Evolutionary conservation across 1,284 basidiomycete genomes (phyloP), one percentile per base, ranked within the genome.

Genomic region (Pascua guehoae): DNA sequence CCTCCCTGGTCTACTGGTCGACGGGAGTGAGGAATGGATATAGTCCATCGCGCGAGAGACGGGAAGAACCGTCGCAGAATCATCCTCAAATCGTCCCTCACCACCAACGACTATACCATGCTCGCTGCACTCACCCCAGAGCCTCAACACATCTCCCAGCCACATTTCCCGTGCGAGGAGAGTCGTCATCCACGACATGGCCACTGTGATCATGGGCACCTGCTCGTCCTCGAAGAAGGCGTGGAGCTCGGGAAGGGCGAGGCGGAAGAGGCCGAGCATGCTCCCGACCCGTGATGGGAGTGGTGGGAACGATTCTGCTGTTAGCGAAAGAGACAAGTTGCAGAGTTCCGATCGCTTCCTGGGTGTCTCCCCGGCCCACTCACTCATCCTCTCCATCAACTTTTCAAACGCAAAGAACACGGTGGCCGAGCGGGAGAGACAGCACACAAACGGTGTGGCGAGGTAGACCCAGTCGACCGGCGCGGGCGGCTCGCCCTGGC

Each of bases 221-320:
- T 75, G 73, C 60, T 77, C 75, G 51, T 75, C 73, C 53, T 77
- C 75, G 53, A 74, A 77, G 62, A 73, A 77, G 12, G 66, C 66
- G 52, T 72, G 69, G 4, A 77, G 62, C 16, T 77, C 75, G 0
- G 75, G 75, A 5, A 70, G 54, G 8, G 71, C 69, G 7, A 66
- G 57, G 5, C 74, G 58, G 60, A 77, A 73, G 7, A 77, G 64
- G 5, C 69, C 70, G 16, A 77, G 63, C 50, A 77, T 62, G 0
- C 66, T 66, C 5, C 73, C 75, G 1, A 77, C 56, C 0, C 73
- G 65, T 0, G 66, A 66, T 0, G 73, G 73, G 1, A 77, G 51
- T 0, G 74, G 69, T 1, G 74, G 74, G 53, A 73, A 74, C 1
- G 56, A 15, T 40, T 60, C 72, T 73, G 49, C 1, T 2, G 40